Base-by-base conservation (phyloP, 2,329 filamentous ascomycete species). In the Periglandula ipomoeae region DNA sequence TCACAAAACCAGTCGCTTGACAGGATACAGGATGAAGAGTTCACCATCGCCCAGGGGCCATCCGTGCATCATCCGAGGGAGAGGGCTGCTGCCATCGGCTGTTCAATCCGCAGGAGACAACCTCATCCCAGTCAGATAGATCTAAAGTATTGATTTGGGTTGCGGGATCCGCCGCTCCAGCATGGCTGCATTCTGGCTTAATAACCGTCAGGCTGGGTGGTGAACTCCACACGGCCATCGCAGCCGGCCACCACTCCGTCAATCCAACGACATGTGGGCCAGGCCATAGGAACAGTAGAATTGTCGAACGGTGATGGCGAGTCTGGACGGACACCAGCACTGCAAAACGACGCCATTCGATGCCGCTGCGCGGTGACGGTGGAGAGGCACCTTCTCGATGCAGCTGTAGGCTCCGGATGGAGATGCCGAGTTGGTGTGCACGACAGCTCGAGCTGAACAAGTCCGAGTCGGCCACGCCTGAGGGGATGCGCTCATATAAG, bases 341-440 rank as follows among this genome's bases (percentile, higher is more conserved):
- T 26, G 19, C 19, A 23, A 35, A 15, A 26, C 2, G 38, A 26
- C 15, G 15, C n/a, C 45, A 24, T 19, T 47, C 24, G 37, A 34
- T 24, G 15, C 5, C 23, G 8, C 17, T 34, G 37, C 13, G 37
- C 23, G 17, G 17, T 19, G 15, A 22, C 22, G 23, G 13, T 38
- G 34, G 20, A 40, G 32, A 23, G 19, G 27, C 22, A 43, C 30
- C 46, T 42, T 43, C 38, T 37, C 27, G 37, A 42, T 20, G 20
- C 32, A 40, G 23, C 24, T 37, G 41, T 37, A 17, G 35, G 23
- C 8, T 39, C 37, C 44, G 49, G 37, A 40, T 27, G 24, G 27
- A 23, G 26, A 26, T 47, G 44, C 49, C 49, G 35, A 48, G 22
- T 45, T 45, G 45, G 49, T 50, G 45, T 50, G 41, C 45, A 50